phyloP scores from a whole-genome alignment of 768 basidiomycete genomes.

The Naganishia onofrii region DNA sequence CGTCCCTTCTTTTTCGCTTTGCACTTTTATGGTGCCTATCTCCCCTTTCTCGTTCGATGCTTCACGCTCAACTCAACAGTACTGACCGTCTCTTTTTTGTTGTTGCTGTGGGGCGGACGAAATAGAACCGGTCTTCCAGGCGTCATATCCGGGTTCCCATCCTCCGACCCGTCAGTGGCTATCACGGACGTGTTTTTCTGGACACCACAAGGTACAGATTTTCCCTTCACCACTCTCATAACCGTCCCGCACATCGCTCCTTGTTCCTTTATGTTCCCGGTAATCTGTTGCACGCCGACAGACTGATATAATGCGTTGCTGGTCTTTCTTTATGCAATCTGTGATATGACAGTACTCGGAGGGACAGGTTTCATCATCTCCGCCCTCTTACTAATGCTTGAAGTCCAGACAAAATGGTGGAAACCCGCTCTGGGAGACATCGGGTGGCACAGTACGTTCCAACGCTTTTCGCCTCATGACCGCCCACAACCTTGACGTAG shows the following conservation, averaged over 20 bases:
- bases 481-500: not conserved
- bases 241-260: too few species aligned
- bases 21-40: too few species aligned
- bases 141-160: constrained; percentile 52
- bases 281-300: too few species aligned
- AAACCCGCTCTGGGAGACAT: constrained; percentile 55
- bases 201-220: constrained; percentile 60
- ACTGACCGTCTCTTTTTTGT: not conserved
- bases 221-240: too few species aligned
- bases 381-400: constrained; percentile 57
- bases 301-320: not conserved
- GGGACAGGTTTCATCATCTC: constrained; percentile 62
- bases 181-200: constrained; percentile 60
- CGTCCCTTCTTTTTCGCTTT: too few species aligned
- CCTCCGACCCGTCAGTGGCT: constrained; percentile 36
- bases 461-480: not conserved
- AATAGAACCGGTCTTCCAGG: constrained; percentile 56
- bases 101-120: not conserved
- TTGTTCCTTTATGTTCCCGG: too few species aligned
- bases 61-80: too few species aligned
- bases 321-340: too few species aligned
- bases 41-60: too few species aligned
- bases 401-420: constrained; percentile 62
- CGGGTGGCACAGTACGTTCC: constrained; percentile 60
- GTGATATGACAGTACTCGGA: constrained; percentile 56